Percentiles rank a stretch among this genome's conserved stretches.
Conservation (phyloP, 1,284 basidiomycete genomes). For the Leccinum variabile region DNA sequence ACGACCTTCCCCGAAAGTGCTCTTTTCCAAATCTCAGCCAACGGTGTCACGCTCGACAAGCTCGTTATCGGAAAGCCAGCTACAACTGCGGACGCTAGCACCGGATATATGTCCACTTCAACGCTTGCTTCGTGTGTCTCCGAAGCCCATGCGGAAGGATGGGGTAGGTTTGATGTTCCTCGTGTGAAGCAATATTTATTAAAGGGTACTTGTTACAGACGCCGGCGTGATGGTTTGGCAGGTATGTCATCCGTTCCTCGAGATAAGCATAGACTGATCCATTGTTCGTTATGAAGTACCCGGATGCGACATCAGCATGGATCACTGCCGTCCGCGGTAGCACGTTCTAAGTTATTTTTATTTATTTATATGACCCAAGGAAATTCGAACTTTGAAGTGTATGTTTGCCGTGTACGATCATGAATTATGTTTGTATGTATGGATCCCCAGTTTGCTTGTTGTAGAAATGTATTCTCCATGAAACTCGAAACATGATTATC, state of each 20-base stretch:
- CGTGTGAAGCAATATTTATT: slow-evolving; percentile 32
- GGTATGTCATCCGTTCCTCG: slow-evolving; percentile 9
- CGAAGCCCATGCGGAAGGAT: neutral
- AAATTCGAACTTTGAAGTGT: neutral
- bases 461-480: neutral
- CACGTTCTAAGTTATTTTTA: slow-evolving; percentile 4
- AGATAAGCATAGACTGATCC: slow-evolving; percentile 40
- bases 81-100: slow-evolving; percentile 49
- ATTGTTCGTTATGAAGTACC: slow-evolving; percentile 23
- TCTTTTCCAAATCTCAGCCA: neutral
- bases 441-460: neutral
- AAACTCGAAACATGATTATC: no score
- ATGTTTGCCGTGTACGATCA: neutral
- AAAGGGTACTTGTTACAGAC: slow-evolving; percentile 31
- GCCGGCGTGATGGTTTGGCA: slow-evolving; percentile 51
- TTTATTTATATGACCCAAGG: neutral
- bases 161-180: neutral
- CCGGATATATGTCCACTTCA: slow-evolving; percentile 36
- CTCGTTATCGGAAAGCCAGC: slow-evolving; percentile 66
- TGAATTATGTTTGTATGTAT: neutral
- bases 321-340: slow-evolving; percentile 22
- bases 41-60: slow-evolving; percentile 40
- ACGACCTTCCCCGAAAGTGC: neutral
- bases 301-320: slow-evolving; percentile 22
- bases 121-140: neutral